A percentile compares a stretch with the other conserved stretches of the same genome.
Evolutionary conservation across 768 basidiomycete species (phyloP).

Genomic region (Suillus luteus): DNA sequence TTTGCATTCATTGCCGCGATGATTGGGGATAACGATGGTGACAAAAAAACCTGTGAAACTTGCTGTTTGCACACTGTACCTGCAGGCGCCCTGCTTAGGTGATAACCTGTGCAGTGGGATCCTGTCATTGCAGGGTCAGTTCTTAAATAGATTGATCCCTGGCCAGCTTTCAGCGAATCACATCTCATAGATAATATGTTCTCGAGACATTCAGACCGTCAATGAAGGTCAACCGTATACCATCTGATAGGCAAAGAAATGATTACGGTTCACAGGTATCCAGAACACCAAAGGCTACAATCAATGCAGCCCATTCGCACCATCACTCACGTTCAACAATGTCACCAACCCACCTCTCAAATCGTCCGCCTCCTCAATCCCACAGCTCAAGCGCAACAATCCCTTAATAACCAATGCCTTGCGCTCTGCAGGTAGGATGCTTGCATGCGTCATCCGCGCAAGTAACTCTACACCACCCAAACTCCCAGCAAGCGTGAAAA

Average conservation of each 20-base stretch:
- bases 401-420: conserved; percentile 77
- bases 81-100: background rate
- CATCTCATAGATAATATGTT: background rate
- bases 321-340: background rate
- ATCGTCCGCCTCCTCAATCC: conserved; percentile 87
- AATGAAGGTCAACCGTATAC: no score
- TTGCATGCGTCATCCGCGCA: conserved; percentile 85
- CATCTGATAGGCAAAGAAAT: background rate
- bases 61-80: background rate
- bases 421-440: conserved; percentile 48
- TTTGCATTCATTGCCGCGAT: no score
- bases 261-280: background rate
- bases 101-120: background rate
- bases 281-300: background rate
- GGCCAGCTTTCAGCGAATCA: background rate
- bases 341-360: conserved; percentile 31
- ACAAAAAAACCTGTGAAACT: background rate
- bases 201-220: background rate
- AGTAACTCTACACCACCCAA: conserved; percentile 93
- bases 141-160: no score
- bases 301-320: background rate
- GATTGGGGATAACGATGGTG: background rate
- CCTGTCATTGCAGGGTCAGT: background rate
- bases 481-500: conserved; percentile 77
- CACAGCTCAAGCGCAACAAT: conserved; percentile 82